Percentiles rank a stretch among this genome's conserved stretches.
These are phyloP conservation scores for Bryoglossum gracile DNA, from an alignment of 495 filamentous ascomycete species.

Conservation along the genomic window DNA sequence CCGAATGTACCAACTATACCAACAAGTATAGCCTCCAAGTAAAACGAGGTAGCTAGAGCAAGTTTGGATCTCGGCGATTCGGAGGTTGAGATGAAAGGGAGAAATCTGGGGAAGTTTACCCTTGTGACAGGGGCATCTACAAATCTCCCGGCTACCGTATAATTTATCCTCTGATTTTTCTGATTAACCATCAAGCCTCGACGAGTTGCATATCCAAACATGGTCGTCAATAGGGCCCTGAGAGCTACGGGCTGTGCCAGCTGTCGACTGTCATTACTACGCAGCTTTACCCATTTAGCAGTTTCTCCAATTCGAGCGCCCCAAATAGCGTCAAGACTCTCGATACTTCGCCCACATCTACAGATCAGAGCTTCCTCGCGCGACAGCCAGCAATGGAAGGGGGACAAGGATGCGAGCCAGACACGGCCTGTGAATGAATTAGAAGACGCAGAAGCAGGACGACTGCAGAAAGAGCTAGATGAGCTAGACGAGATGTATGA, in stretches of 20 bases:
- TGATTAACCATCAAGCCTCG: background rate
- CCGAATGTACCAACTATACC: no score
- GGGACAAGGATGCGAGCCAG: background rate
- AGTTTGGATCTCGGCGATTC: no score
- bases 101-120: no score
- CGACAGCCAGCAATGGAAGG: constrained; percentile 2
- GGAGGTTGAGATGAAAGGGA: no score
- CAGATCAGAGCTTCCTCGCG: constrained; percentile 6
- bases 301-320: constrained; percentile 5
- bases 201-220: background rate
- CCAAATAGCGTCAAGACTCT: background rate
- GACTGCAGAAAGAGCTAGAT: background rate
- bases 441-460: constrained; percentile 3
- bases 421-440: background rate
- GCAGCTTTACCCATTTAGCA: constrained; percentile 18
- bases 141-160: constrained; percentile 6
- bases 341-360: background rate
- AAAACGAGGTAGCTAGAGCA: no score
- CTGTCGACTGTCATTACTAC: constrained; percentile 18
- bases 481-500: no score
- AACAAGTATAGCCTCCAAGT: no score
- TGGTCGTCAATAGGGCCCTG: constrained; percentile 19
- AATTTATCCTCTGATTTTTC: background rate
- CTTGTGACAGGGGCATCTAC: no score
- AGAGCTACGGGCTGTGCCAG: constrained; percentile 16